Evolutionary conservation across 352 stramenopile species (phyloP), one percentile per base, ranked within the genome.

Genomic region (Aphanomyces euteiches): DNA sequence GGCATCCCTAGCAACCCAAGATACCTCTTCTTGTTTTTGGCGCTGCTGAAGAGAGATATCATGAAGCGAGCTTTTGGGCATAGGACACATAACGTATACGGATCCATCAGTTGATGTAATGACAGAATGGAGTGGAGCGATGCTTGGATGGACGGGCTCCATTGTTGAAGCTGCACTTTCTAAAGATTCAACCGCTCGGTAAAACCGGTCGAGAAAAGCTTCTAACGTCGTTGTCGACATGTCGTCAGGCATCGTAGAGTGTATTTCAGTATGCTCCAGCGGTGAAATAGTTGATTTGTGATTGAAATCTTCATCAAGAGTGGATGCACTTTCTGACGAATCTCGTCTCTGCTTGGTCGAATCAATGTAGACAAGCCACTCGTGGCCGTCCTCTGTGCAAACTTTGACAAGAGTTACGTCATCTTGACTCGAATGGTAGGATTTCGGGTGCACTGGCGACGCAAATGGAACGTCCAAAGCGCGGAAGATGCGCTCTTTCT

Each of bases 401-500:
- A 61, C 54, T 7, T 37, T 7, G 15, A 41, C 17, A 34, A 58
- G 50, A 7, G 54, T 5, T 10, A 37, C 7, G 54, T 19, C 13
- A 45, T 10, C n/a, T 7, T 61, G 28, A 37, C 19, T 37, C 10
- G 15, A 41, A n/a, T 28, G 7, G 37, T 61, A 61, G 6, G 54
- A 61, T 39, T 7, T 1, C 54, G 34, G 10, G 21, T 61, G 54
- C n/a, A 61, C 2, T 12, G 54, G 54, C 7, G 37, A 61, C 12
- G 37, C 54, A 37, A 19, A 61, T 39, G 19, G 17, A 28, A 61
- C 54, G 3, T 61, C 54, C 54, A 61, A 61, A 37, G 39, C 54
- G 15, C 15, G 15, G 19, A 28, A n/a, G 17, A 61, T 37, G 54
- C 17, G 17, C 34, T 37, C 19, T 61, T 41, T 61, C 54, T 37